phyloP scores from a whole-genome alignment of 176 grass and related monocot genomes.

The Typha latifolia region DNA sequence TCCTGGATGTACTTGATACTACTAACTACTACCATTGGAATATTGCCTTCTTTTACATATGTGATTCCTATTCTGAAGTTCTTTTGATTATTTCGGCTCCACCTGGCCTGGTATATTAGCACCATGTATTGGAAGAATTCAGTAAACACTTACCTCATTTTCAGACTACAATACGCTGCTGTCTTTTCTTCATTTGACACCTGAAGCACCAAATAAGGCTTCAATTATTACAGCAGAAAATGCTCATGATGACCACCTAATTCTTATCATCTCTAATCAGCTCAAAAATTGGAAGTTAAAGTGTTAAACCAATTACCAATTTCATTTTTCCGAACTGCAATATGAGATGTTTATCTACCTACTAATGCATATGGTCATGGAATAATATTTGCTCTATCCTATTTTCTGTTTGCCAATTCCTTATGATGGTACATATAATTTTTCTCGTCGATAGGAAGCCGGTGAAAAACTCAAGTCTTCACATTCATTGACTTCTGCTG shows the following conservation, averaged over 20 bases:
- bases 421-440: slow-evolving; percentile 12
- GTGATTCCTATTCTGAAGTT: no score
- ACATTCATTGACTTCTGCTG: slow-evolving; percentile 32
- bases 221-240: no score
- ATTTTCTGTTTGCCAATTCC: not conserved
- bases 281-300: not conserved
- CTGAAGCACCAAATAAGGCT: no score
- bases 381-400: not conserved
- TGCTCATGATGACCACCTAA: not conserved
- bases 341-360: not conserved
- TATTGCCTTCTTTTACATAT: no score
- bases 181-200: no score
- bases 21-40: no score
- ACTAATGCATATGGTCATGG: not conserved
- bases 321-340: not conserved
- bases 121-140: no score
- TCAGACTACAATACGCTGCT: no score
- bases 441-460: slow-evolving; percentile 48
- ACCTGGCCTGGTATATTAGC: no score
- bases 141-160: no score
- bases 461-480: slow-evolving; percentile 61
- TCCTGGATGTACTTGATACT: no score
- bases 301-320: not conserved
- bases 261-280: not conserved
- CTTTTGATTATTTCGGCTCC: no score